A percentile compares a stretch with the other conserved stretches of the same genome.
Conservation (phyloP, 805 yeast species). For the Huiozyma sinensis region DNA sequence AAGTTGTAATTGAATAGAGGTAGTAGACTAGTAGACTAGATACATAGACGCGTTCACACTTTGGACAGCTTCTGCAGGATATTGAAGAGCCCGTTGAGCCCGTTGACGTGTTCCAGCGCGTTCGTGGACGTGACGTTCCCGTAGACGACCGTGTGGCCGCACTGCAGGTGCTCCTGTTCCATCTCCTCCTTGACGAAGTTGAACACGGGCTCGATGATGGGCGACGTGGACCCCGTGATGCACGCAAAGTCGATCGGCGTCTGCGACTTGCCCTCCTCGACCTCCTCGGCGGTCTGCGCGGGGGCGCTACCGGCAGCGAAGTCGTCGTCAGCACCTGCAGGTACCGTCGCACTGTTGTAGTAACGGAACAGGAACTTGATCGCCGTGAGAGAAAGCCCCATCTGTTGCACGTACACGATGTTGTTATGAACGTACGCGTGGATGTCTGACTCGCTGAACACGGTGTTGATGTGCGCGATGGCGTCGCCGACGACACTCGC, state of each 20-base stretch:
- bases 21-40: background rate
- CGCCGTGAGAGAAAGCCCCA: slow-evolving; percentile 46
- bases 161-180: slow-evolving; percentile 28
- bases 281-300: background rate
- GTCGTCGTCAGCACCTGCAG: slow-evolving; percentile 1
- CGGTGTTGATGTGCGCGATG: slow-evolving; percentile 72
- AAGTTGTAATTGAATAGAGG: too few species aligned
- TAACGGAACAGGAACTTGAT: slow-evolving; percentile 40
- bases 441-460: slow-evolving; percentile 49
- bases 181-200: slow-evolving; percentile 38
- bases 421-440: slow-evolving; percentile 69
- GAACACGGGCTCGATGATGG: slow-evolving; percentile 57
- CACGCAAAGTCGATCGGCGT: slow-evolving; percentile 35
- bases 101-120: slow-evolving; percentile 55
- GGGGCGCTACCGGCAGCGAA: background rate
- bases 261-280: slow-evolving; percentile 7
- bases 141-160: slow-evolving; percentile 51
- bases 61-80: slow-evolving; percentile 27
- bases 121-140: slow-evolving; percentile 40
- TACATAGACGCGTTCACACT: background rate
- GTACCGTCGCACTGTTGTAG: slow-evolving; percentile 20
- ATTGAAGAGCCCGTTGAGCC: slow-evolving; percentile 56
- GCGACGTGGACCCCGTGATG: slow-evolving; percentile 55
- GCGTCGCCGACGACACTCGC: slow-evolving; percentile 68
- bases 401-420: slow-evolving; percentile 61